phyloP scores from a whole-genome alignment of 768 basidiomycete species.

The Pleurotus sapidus region DNA sequence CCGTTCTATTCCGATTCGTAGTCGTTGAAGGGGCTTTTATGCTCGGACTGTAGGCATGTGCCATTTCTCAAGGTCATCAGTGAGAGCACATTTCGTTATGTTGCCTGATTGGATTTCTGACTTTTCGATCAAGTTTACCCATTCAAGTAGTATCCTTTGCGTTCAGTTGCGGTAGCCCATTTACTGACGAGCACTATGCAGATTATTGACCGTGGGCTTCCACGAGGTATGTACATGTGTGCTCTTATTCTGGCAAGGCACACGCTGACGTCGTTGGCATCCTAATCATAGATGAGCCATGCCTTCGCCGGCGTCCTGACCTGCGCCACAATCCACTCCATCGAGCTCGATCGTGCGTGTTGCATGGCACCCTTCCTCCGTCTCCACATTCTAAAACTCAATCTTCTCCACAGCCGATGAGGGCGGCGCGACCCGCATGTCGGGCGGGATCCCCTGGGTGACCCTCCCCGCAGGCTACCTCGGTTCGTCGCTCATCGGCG shows the following conservation, averaged over 20 bases:
- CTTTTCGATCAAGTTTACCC: slow-evolving; percentile 64
- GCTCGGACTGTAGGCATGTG: slow-evolving; percentile 57
- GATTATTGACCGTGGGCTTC: slow-evolving; percentile 83
- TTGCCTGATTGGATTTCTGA: not conserved
- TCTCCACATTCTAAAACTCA: slow-evolving; percentile 4
- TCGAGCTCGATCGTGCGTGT: slow-evolving; percentile 85
- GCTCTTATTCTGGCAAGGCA: slow-evolving; percentile 3
- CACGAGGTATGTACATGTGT: slow-evolving; percentile 58
- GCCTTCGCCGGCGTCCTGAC: slow-evolving; percentile 78
- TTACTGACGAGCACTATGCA: slow-evolving; percentile 20
- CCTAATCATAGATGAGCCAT: slow-evolving; percentile 70
- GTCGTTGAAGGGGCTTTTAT: not conserved
- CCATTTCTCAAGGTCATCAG: slow-evolving; percentile 71
- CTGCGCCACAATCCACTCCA: slow-evolving; percentile 82
- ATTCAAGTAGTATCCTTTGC: slow-evolving; percentile 69
- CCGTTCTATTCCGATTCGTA: not conserved
- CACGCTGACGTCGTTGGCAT: not conserved
- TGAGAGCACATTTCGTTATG: slow-evolving; percentile 35
- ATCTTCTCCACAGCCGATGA: slow-evolving; percentile 61
- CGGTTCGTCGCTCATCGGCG: slow-evolving; percentile 85
- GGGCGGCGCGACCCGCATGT: slow-evolving; percentile 85
- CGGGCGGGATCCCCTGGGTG: slow-evolving; percentile 78
- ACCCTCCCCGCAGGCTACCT: slow-evolving; percentile 83
- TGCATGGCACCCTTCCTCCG: not conserved
- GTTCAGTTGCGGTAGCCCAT: not conserved